These are phyloP conservation scores for Botrytis fragariae DNA, from an alignment of 2,329 filamentous ascomycete genomes.

Conservation along the genomic window DNA sequence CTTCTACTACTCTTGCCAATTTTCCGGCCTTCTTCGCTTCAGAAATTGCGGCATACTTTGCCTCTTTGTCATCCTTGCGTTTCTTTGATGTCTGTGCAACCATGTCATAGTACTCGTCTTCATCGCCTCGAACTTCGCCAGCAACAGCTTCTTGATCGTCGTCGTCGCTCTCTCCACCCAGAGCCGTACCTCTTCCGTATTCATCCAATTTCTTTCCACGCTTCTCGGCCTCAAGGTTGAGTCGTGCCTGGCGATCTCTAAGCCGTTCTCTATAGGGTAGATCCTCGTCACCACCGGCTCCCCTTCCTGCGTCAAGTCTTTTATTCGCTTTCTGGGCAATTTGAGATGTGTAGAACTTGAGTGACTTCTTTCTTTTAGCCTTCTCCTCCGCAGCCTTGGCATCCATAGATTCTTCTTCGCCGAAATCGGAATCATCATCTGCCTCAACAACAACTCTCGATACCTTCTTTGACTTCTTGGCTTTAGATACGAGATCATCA, in stretches of 20 bases:
- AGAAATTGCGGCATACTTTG: constrained; percentile 54
- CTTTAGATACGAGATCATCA: constrained; percentile 31
- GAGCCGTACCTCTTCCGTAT: constrained; percentile 60
- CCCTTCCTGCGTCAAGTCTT: constrained; percentile 68
- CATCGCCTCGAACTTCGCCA: constrained; percentile 41
- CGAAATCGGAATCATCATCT: constrained; percentile 84
- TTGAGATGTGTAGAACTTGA: constrained; percentile 97
- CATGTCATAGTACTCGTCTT: constrained; percentile 87
- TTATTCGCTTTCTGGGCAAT: constrained; percentile 93
- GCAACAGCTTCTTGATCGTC: constrained; percentile 44
- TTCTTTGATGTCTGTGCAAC: constrained; percentile 66
- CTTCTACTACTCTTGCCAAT: constrained; percentile 60
- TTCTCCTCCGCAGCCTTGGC: constrained; percentile 81
- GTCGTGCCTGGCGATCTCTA: constrained; percentile 77
- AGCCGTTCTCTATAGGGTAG: constrained; percentile 87
- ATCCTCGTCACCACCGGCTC: constrained; percentile 76
- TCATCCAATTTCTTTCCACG: constrained; percentile 67
- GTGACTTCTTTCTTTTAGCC: constrained; percentile 81
- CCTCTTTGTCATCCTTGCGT: constrained; percentile 71
- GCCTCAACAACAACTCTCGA: constrained; percentile 52
- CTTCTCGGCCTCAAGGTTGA: constrained; percentile 85
- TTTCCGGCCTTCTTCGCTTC: constrained; percentile 61
- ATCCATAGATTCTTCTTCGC: constrained; percentile 80
- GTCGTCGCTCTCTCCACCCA: constrained; percentile 55
- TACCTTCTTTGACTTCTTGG: constrained; percentile 28